These are phyloP conservation scores for Termitomyces titanicus DNA, from an alignment of 768 basidiomycete genomes.

Conservation along the genomic window DNA sequence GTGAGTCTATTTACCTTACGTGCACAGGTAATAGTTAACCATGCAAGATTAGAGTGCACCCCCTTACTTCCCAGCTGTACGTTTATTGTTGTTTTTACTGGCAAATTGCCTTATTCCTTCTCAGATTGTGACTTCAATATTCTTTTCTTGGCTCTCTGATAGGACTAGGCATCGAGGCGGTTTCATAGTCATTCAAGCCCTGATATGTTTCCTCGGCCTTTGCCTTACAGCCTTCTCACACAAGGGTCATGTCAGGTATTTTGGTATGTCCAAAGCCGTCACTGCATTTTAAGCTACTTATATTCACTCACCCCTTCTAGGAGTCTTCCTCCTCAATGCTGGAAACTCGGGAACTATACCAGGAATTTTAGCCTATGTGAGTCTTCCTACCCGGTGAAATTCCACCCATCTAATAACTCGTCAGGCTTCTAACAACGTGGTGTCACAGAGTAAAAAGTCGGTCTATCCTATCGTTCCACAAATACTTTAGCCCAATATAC, in stretches of 20 bases:
- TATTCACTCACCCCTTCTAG: conserved; percentile 17
- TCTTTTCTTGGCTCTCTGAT: conserved; percentile 46
- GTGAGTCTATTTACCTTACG: conserved; percentile 20
- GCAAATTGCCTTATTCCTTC: neutral
- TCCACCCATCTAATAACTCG: neutral
- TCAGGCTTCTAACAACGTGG: conserved; percentile 43
- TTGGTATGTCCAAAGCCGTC: conserved; percentile 32
- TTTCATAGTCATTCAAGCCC: conserved; percentile 35
- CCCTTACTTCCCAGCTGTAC: conserved; percentile 41
- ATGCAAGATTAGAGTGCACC: conserved; percentile 34
- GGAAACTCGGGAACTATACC: conserved; percentile 42
- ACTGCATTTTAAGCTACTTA: neutral
- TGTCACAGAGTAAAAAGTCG: conserved; percentile 43
- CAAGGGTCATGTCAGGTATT: conserved; percentile 5
- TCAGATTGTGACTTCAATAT: conserved; percentile 35
- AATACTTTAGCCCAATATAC: neutral
- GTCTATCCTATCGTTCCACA: neutral
- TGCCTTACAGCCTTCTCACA: conserved; percentile 6
- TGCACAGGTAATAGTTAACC: neutral
- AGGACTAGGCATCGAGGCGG: conserved; percentile 37
- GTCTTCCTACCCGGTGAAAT: conserved; percentile 4
- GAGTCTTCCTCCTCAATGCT: conserved; percentile 40
- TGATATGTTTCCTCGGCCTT: conserved; percentile 35
- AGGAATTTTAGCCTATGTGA: conserved; percentile 40
- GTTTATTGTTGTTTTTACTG: conserved; percentile 10